Percentiles rank a stretch among this genome's conserved stretches.
These are phyloP conservation scores for Podaxis rugospora DNA, from an alignment of 768 basidiomycete genomes.

Conservation along the genomic window DNA sequence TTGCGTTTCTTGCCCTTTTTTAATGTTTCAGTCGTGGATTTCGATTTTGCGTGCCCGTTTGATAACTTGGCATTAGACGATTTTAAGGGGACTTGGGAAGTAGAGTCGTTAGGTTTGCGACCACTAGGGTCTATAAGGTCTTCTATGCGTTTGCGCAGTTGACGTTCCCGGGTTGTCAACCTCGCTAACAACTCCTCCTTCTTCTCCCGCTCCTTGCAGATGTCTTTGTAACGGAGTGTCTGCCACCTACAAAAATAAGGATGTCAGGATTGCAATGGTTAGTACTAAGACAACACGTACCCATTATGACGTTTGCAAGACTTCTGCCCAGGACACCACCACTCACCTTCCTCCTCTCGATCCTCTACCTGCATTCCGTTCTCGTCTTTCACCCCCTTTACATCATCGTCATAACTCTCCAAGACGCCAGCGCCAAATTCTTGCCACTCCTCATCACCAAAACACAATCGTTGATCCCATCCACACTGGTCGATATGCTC, in stretches of 20 bases:
- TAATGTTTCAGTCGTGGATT: conserved; percentile 34
- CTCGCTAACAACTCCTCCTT: conserved; percentile 63
- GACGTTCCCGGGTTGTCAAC: conserved; percentile 72
- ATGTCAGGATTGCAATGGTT: conserved; percentile 2
- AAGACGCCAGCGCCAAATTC: conserved; percentile 64
- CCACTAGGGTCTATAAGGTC: conserved; percentile 56
- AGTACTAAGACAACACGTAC: conserved; percentile 30
- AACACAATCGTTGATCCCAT: conserved; percentile 83
- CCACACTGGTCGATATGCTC: conserved; percentile 72
- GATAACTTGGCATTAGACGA: conserved; percentile 33
- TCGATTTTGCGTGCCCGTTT: conserved; percentile 44
- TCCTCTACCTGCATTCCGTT: conserved; percentile 29
- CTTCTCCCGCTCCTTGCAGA: conserved; percentile 70
- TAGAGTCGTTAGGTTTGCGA: conserved; percentile 28
- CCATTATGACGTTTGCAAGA: conserved; percentile 78
- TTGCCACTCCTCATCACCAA: conserved; percentile 76
- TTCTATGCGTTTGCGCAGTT: conserved; percentile 74
- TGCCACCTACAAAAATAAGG: conserved; percentile 58
- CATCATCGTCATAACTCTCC: conserved; percentile 58
- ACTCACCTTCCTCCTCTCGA: conserved; percentile 43
- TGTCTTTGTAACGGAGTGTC: conserved; percentile 65
- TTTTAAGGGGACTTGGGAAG: conserved; percentile 28
- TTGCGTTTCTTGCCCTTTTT: conserved; percentile 61
- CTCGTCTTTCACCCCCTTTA: conserved; percentile 29
- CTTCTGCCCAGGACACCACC: conserved; percentile 78